Percentiles rank a stretch among this genome's conserved stretches.
Evolutionary conservation across 2,329 filamentous ascomycete species (phyloP).

Genomic region (Lizonia empirigonia): DNA sequence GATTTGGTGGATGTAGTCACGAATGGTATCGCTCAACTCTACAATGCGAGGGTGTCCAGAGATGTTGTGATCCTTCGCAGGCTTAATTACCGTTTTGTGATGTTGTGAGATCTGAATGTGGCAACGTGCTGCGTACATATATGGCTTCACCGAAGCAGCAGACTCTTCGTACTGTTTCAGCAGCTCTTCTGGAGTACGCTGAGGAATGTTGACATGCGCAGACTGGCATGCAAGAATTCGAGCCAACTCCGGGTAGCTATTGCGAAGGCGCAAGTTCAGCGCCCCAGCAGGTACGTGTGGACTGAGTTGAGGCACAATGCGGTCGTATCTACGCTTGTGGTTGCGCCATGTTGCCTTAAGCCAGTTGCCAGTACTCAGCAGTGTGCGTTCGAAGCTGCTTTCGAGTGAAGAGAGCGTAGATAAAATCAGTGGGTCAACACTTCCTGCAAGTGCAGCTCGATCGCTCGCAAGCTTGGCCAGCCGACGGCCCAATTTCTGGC

Average conservation of each 20-base stretch:
- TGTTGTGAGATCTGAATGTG: conserved; percentile 33
- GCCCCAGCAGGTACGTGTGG: conserved; percentile 35
- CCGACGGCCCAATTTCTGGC: conserved; percentile 62
- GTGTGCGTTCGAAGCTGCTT: conserved; percentile 18
- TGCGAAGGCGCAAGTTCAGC: conserved; percentile 24
- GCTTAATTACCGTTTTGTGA: conserved; percentile 4
- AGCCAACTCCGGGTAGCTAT: conserved; percentile 24
- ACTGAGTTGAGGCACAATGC: conserved; percentile 53
- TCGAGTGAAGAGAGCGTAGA: conserved; percentile 6
- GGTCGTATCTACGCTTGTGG: conserved; percentile 32
- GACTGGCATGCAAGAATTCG: conserved; percentile 1
- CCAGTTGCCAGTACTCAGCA: conserved; percentile 20
- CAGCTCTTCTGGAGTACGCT: conserved; percentile 19
- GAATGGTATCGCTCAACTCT: conserved; percentile 51
- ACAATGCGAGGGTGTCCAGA: conserved; percentile 3
- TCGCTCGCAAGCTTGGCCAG: conserved; percentile 63
- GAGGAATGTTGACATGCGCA: neutral
- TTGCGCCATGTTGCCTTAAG: conserved; percentile 31
- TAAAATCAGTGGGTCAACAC: neutral
- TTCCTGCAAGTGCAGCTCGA: neutral
- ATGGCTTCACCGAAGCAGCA: conserved; percentile 22
- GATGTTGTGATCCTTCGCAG: conserved; percentile 35
- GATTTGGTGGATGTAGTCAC: conserved; percentile 16
- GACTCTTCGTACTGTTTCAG: conserved; percentile 22
- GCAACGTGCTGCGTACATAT: conserved; percentile 22